Evolutionary conservation across 441 rosid genomes (phyloP), one percentile per base, ranked within the genome.

Genomic region (Euphorbia celastroides): DNA sequence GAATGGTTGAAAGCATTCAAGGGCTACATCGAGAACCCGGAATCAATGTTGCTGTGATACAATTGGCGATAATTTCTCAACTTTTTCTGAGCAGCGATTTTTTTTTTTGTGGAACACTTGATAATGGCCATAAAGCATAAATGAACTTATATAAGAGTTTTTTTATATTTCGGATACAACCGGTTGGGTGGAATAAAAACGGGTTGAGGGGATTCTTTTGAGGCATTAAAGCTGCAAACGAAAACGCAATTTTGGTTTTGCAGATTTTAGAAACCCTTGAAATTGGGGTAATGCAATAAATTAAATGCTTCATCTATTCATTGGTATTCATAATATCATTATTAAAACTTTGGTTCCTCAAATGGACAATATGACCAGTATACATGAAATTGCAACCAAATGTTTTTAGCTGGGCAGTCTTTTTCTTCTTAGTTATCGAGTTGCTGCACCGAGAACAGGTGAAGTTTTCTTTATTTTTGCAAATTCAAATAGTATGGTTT

Each of bases 1-100:
- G 96, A 89, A 76, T 94, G 96, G 99, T 76, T 91, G 70, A 94
- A 91, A 80, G 91, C 96, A 66, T 91, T 94, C 81, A 89, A 89
- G 65, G 89, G 96, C 16, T 92, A 88, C 88, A 79, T 89, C 9
- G 97, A 92, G 83, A 92, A 85, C 70, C 98, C 98, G 2, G 91
- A 87, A 81, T 84, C 98, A 22, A 94, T 92, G 99, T 80, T 94
- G 80, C 93, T 92, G 57, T 89, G 75, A 82, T 71, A 65, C 66
- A 17, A 58, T 50, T 25, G 27, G 11, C 50, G 25, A n/a, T 44
- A 60, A 9, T 20, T 44, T 42, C 13, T 34, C 38, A 52, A 50
- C 41, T 10, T 64, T 81, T 20, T 31, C 48, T 41, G 52, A 57
- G 60, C 58, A 50, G 48, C 23, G 57, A 41, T 62, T 13, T 12